Evolutionary conservation across 805 yeast genomes (phyloP).

Genomic region (Pichia californica): DNA sequence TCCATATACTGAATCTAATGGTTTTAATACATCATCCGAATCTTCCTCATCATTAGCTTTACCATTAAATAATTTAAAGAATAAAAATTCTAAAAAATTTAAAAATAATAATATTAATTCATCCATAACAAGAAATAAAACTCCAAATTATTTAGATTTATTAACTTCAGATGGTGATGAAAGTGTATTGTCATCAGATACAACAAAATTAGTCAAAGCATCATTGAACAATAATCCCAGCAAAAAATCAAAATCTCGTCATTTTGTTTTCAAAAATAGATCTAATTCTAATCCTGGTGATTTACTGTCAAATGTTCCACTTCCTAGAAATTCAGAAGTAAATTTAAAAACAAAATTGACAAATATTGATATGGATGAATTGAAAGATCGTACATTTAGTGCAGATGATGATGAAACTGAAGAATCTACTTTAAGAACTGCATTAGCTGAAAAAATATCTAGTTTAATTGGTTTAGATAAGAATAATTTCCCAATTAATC

Average conservation of each 20-base stretch:
- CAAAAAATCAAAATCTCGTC: conserved; percentile 30
- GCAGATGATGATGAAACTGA: conserved; percentile 62
- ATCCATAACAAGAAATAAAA: too few species aligned
- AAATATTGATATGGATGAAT: conserved; percentile 18
- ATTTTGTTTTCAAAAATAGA: conserved; percentile 48
- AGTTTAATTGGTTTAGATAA: conserved; percentile 56
- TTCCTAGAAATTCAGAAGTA: conserved; percentile 25
- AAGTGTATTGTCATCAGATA: conserved; percentile 10
- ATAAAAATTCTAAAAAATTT: neutral
- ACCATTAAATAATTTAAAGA: too few species aligned
- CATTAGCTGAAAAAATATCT: conserved; percentile 67
- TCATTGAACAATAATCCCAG: neutral
- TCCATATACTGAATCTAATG: neutral
- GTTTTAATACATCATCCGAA: neutral
- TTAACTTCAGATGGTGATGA: conserved; percentile 23
- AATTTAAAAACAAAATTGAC: conserved; percentile 5
- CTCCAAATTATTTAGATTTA: conserved; percentile 7
- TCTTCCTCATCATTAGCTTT: too few species aligned
- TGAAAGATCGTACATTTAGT: conserved; percentile 38
- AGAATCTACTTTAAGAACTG: conserved; percentile 54
- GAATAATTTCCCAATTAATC: conserved; percentile 13
- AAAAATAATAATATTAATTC: neutral
- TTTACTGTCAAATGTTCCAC: conserved; percentile 71
- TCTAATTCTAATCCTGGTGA: conserved; percentile 76
- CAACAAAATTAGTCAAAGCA: neutral